These are phyloP conservation scores for Excoecaria agallocha DNA, from an alignment of 345 rosid species.

Conservation along the genomic window DNA sequence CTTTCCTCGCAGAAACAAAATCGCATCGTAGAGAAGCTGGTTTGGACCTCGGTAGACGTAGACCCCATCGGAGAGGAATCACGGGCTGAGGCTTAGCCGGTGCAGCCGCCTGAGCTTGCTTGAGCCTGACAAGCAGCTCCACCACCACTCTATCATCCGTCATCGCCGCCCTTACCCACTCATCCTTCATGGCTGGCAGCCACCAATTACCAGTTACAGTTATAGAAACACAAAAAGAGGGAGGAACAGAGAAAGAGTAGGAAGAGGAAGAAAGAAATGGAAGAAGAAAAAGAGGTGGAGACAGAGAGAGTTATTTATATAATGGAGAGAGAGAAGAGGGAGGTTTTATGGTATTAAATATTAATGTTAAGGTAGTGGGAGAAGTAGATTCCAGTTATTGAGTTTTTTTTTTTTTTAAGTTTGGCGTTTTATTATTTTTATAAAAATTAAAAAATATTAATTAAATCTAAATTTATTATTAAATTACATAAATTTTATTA, in stretches of 20 bases:
- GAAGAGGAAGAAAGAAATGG: slow-evolving; percentile 16
- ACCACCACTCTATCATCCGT: slow-evolving; percentile 58
- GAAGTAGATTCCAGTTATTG: slow-evolving; percentile 39
- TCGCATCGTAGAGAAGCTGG: slow-evolving; percentile 18
- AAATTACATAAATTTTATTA: too few relatives aligned
- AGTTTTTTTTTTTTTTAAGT: slow-evolving; percentile 10
- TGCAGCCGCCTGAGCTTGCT: slow-evolving; percentile 35
- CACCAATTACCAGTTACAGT: not conserved
- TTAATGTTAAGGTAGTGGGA: slow-evolving; percentile 16
- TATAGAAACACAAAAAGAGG: not conserved
- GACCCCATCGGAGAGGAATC: slow-evolving; percentile 36
- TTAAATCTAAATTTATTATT: too few relatives aligned
- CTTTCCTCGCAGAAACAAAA: slow-evolving; percentile 15
- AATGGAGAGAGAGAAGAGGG: slow-evolving; percentile 13
- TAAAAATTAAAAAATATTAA: too few relatives aligned
- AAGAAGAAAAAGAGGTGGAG: slow-evolving; percentile 5
- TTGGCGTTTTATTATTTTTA: too few relatives aligned
- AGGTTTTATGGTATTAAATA: slow-evolving; percentile 13
- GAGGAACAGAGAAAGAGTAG: not conserved
- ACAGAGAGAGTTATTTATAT: slow-evolving; percentile 19
- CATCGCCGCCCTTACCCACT: slow-evolving; percentile 77
- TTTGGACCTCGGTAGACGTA: slow-evolving; percentile 27
- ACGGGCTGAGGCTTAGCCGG: slow-evolving; percentile 31
- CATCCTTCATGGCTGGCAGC: slow-evolving; percentile 37
- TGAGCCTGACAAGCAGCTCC: slow-evolving; percentile 60